A percentile compares a stretch with the other conserved stretches of the same genome.
Conservation (phyloP, 345 rosid genomes). For the Linum trigynum region DNA sequence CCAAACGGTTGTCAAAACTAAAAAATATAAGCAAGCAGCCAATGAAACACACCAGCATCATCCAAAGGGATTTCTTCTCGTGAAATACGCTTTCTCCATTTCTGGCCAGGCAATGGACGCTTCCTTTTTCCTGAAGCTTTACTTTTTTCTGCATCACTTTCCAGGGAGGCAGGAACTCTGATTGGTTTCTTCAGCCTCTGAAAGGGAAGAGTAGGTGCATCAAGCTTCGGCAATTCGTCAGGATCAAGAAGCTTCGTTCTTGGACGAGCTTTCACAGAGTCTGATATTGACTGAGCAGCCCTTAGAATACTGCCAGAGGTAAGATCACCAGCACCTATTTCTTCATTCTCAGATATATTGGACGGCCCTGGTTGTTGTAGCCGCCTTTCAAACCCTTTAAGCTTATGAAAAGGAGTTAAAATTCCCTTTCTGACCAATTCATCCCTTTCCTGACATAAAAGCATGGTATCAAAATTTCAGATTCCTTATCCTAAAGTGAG, state of each 20-base stretch:
- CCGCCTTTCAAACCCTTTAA: constrained; percentile 80
- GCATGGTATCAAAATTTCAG: constrained; percentile 4
- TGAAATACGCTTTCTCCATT: constrained; percentile 67
- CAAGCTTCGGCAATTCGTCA: constrained; percentile 73
- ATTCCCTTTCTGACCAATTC: constrained; percentile 87
- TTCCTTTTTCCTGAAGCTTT: constrained; percentile 38
- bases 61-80: constrained; percentile 42
- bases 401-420: constrained; percentile 91
- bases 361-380: constrained; percentile 63
- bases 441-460: constrained; percentile 83
- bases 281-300: constrained; percentile 48
- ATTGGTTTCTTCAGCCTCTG: constrained; percentile 54
- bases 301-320: constrained; percentile 48
- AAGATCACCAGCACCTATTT: constrained; percentile 23
- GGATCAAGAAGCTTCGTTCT: constrained; percentile 70
- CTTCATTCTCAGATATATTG: constrained; percentile 34
- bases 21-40: constrained; percentile 10
- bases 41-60: constrained; percentile 42
- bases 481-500: constrained; percentile 8
- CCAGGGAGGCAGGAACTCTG: no score
- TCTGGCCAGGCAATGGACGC: constrained; percentile 81
- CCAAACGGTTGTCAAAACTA: not conserved
- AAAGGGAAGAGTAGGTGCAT: constrained; percentile 61
- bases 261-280: constrained; percentile 80
- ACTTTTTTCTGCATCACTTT: not conserved